Evolutionary conservation across 2,329 filamentous ascomycete genomes (phyloP), one percentile per base, ranked within the genome.

Genomic region (Penicillium sclerotiorum): DNA sequence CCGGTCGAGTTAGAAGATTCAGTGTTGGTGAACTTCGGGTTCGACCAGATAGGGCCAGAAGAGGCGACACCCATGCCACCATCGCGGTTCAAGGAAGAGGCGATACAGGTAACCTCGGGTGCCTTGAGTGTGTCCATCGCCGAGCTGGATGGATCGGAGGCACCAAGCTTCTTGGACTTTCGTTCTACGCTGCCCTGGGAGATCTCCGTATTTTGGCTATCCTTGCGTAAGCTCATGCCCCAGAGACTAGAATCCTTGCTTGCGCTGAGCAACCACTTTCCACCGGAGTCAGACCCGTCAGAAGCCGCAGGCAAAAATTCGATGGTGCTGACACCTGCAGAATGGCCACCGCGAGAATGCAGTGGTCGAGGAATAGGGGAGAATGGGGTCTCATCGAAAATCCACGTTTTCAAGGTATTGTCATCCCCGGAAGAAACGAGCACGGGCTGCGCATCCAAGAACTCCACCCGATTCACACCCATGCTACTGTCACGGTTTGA

Each of bases 321-420:
- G 23, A 99, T 79, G 45, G 84, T 87, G 27, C 86, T 92, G 46
- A 97, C 85, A 0, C 92, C 87, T 2, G 88, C 91, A 8, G 92
- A 90, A 68, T 99, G 94, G 2, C 94, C 94, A 59, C 89, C 91
- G 58, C 94, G 83, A 3, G 84, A 83, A 70, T 99, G 94, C 23
- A 99, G 76, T 21, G 90, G 87, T 15, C 93, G 84, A 2, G 94
- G 94, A 9, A 92, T 80, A 0, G 92, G 86, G 0, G 89, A 94
- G 68, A 96, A 96, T 0, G 93, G 92, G 0, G 86, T 87, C 68
- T 95, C 87, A 64, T 97, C 93, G 61, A 96, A 96, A 53, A 97
- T 94, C 93, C 93, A 96, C 5, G 91, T 92, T 68, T 93, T 95
- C 51, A 99, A 76, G 8, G 92, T 90, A 72, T 99, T 99, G 69